Conservation (phyloP, 2,329 filamentous ascomycete genomes). For the Simplicillium sp. region DNA sequence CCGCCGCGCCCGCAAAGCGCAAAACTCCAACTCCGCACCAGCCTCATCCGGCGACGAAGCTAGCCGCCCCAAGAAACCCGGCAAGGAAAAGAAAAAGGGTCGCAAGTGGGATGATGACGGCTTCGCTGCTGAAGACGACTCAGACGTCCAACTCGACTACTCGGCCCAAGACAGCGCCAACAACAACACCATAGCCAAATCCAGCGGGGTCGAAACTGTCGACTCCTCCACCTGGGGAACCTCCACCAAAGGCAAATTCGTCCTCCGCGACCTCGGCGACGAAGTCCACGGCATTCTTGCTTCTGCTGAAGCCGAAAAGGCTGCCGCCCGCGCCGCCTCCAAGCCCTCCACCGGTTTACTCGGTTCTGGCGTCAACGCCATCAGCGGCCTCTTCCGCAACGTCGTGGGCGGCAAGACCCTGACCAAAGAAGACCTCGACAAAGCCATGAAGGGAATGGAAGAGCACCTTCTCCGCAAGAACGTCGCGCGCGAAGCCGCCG, state of each 20-base stretch:
- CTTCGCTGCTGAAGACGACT: conserved; percentile 70
- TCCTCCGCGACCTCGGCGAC: conserved; percentile 85
- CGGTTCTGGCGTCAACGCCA: conserved; percentile 69
- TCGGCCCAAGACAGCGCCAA: conserved; percentile 54
- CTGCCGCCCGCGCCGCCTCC: conserved; percentile 33
- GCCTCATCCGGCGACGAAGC: conserved; percentile 80
- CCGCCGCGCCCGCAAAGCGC: conserved; percentile 62
- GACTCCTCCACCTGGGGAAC: conserved; percentile 77
- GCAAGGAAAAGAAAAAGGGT: conserved; percentile 72
- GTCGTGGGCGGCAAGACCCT: conserved; percentile 90
- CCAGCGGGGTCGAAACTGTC: conserved; percentile 60
- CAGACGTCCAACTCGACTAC: conserved; percentile 72
- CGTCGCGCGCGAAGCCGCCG: conserved; percentile 85
- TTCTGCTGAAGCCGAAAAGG: conserved; percentile 60
- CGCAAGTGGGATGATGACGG: conserved; percentile 91
- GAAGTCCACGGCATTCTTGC: conserved; percentile 87
- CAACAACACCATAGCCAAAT: conserved; percentile 36
- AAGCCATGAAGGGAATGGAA: conserved; percentile 92
- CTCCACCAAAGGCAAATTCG: conserved; percentile 82
- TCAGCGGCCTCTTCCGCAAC: conserved; percentile 85
- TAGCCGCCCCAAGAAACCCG: conserved; percentile 40
- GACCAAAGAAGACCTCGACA: conserved; percentile 80
- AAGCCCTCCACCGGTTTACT: conserved; percentile 54
- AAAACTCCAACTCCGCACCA: conserved; percentile 56
- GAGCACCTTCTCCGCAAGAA: conserved; percentile 93